Conservation (phyloP, 495 filamentous ascomycete species). For the Aspergillus haitiensis region DNA sequence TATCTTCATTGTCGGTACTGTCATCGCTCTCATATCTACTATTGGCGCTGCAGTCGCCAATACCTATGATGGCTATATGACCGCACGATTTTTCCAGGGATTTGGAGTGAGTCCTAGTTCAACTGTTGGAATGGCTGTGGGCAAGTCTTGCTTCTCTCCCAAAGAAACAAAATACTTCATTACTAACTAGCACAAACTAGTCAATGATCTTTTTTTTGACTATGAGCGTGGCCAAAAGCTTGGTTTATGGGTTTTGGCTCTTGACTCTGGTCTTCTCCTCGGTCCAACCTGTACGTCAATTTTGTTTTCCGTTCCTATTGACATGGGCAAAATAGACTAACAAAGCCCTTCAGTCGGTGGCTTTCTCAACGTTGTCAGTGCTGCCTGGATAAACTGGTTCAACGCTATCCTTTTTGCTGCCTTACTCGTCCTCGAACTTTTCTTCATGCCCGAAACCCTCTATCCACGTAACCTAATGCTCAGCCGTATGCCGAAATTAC, state of each 20-base stretch:
- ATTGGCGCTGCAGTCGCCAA: conserved; percentile 51
- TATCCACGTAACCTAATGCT: conserved; percentile 59
- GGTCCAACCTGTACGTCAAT: conserved; percentile 47
- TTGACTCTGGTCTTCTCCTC: conserved; percentile 56
- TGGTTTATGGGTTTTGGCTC: conserved; percentile 62
- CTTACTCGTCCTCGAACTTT: conserved; percentile 51
- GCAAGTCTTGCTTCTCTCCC: conserved; percentile 27
- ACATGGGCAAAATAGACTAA: neutral
- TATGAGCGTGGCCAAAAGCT: conserved; percentile 61
- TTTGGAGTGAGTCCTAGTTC: conserved; percentile 59
- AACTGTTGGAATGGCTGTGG: conserved; percentile 60
- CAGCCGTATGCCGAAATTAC: conserved; percentile 28
- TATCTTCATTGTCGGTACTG: conserved; percentile 56
- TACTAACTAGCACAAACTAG: conserved; percentile 13
- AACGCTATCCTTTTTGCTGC: conserved; percentile 57
- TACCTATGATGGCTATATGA: conserved; percentile 55
- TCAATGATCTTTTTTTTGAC: conserved; percentile 58
- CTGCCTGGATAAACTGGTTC: conserved; percentile 60
- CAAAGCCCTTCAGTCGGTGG: conserved; percentile 48
- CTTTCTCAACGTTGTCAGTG: conserved; percentile 52
- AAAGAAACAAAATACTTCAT: neutral
- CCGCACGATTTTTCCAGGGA: conserved; percentile 61
- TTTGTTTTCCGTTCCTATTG: neutral
- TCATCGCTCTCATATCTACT: conserved; percentile 54
- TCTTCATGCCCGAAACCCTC: conserved; percentile 60